Conservation (phyloP, 2,329 filamentous ascomycete genomes). For the Hymenoscyphus fraxineus region DNA sequence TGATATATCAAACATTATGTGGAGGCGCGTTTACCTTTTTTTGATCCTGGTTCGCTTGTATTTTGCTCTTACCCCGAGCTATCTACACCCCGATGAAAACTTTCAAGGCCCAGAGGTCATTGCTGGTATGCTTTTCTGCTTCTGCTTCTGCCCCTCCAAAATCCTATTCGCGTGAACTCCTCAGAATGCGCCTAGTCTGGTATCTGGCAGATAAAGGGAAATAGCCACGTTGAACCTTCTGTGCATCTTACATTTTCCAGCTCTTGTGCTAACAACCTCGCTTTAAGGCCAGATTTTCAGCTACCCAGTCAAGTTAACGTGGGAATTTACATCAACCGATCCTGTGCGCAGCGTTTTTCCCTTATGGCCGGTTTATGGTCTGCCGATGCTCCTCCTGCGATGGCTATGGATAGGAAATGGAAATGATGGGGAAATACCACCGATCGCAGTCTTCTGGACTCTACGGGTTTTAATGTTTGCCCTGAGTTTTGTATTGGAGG, state of each 20-base stretch:
- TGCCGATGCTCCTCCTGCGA: slow-evolving; percentile 87
- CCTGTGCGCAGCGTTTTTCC: slow-evolving; percentile 96
- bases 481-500: slow-evolving; percentile 91
- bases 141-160: background rate
- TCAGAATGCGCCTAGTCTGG: background rate
- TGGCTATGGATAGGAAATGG: slow-evolving; percentile 90
- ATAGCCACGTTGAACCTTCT: slow-evolving; percentile 11
- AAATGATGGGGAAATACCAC: slow-evolving; percentile 70
- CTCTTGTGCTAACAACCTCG: slow-evolving; percentile 13
- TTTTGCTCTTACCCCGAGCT: slow-evolving; percentile 91
- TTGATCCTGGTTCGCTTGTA: slow-evolving; percentile 85
- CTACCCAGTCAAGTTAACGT: slow-evolving; percentile 85
- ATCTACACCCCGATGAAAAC: slow-evolving; percentile 97
- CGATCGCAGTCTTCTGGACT: slow-evolving; percentile 85
- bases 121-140: slow-evolving; percentile 65
- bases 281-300: slow-evolving; percentile 79
- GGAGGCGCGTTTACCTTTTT: slow-evolving; percentile 83
- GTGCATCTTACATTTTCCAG: background rate
- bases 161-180: background rate
- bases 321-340: slow-evolving; percentile 87
- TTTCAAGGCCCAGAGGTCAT: slow-evolving; percentile 97
- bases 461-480: slow-evolving; percentile 88
- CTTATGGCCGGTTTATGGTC: slow-evolving; percentile 89
- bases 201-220: slow-evolving; percentile 1
- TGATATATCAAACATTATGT: slow-evolving; percentile 57